These are phyloP conservation scores for Westerdykella sp. DNA, from an alignment of 2,329 filamentous ascomycete species.

Conservation along the genomic window DNA sequence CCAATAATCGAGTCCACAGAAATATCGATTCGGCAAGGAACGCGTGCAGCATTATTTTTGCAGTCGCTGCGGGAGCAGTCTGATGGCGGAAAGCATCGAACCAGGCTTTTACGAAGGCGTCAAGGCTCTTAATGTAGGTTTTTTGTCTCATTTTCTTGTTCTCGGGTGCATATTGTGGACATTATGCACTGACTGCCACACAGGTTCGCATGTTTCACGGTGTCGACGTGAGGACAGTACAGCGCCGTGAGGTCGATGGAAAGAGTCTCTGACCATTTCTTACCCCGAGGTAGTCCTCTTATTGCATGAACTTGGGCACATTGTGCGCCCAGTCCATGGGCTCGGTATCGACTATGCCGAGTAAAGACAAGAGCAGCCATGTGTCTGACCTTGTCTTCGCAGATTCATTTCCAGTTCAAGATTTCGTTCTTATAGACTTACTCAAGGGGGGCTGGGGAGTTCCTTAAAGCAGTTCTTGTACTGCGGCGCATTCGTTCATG, in stretches of 20 bases:
- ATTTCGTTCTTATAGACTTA: background rate
- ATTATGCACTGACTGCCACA: background rate
- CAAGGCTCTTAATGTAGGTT: constrained; percentile 25
- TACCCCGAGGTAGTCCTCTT: background rate
- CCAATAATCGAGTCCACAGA: constrained; percentile 5
- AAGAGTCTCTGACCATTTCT: constrained; percentile 8
- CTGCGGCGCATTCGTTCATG: no score
- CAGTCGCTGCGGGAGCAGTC: constrained; percentile 21
- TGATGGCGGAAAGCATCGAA: constrained; percentile 23
- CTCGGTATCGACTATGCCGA: background rate
- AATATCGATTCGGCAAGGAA: constrained; percentile 24
- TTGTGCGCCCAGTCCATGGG: background rate
- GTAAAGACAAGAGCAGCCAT: background rate
- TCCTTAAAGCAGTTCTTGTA: no score
- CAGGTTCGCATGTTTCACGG: constrained; percentile 22
- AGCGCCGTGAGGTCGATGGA: constrained; percentile 17
- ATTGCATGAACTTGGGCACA: background rate
- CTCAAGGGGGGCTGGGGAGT: no score
- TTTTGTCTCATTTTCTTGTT: background rate
- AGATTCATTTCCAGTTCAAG: background rate
- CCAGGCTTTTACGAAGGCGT: constrained; percentile 24
- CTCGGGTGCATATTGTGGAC: background rate
- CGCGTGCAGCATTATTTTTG: constrained; percentile 29
- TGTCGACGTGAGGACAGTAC: constrained; percentile 20
- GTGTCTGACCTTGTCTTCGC: background rate